Conservation (phyloP, 257 asterid genomes). For the Hygrophila difformis region DNA sequence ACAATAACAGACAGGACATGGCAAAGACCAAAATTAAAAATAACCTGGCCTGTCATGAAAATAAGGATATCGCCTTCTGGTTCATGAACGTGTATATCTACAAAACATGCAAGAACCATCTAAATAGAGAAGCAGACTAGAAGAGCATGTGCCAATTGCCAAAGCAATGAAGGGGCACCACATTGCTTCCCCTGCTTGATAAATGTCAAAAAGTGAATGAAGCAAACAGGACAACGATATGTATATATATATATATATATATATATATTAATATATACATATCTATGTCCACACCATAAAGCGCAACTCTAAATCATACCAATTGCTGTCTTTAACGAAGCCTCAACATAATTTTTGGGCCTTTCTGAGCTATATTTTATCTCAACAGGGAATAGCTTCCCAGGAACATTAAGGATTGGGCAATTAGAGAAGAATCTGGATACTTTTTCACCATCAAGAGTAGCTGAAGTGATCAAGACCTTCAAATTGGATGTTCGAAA, state of each 20-base stretch:
- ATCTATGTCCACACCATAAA: too few species aligned
- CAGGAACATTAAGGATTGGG: slow-evolving; percentile 83
- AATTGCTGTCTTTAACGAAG: slow-evolving; percentile 62
- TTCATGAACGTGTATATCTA: slow-evolving; percentile 74
- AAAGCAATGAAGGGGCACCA: slow-evolving; percentile 11
- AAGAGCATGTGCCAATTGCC: slow-evolving; percentile 3
- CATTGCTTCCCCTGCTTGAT: neutral
- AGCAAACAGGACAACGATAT: slow-evolving; percentile 8
- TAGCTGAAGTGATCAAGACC: slow-evolving; percentile 90
- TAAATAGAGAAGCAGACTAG: slow-evolving; percentile 12
- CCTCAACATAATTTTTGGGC: slow-evolving; percentile 75
- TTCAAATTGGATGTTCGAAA: slow-evolving; percentile 64
- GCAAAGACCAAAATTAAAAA: slow-evolving; percentile 11
- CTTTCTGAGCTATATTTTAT: slow-evolving; percentile 60
- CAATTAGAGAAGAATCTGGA: slow-evolving; percentile 83
- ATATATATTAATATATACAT: too few species aligned
- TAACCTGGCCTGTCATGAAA: slow-evolving; percentile 97
- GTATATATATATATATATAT: too few species aligned
- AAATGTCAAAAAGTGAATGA: slow-evolving; percentile 8
- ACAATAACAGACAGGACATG: neutral
- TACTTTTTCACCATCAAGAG: slow-evolving; percentile 96
- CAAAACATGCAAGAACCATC: slow-evolving; percentile 20
- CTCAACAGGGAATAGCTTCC: slow-evolving; percentile 91
- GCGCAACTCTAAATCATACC: slow-evolving; percentile 37
- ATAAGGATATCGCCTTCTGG: slow-evolving; percentile 91